These are phyloP conservation scores for Berkeleyomyces rouxiae DNA, from an alignment of 2,329 filamentous ascomycete genomes.

Conservation along the genomic window DNA sequence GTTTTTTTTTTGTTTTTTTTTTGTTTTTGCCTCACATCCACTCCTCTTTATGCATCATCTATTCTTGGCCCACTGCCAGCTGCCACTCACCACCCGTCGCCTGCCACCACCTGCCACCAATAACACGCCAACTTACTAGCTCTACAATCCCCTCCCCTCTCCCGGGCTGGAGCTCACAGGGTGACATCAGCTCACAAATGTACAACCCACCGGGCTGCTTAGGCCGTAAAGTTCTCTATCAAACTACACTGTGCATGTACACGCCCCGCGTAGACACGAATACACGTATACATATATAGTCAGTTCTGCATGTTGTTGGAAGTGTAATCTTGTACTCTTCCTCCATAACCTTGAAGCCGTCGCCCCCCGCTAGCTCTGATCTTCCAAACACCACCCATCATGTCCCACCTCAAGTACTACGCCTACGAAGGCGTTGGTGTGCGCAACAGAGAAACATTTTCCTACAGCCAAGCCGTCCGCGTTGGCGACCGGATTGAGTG, in stretches of 20 bases:
- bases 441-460: constrained; percentile 18
- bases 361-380: too few relatives aligned
- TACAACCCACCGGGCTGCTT: background rate
- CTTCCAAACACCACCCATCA: constrained; percentile 4
- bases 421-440: constrained; percentile 22
- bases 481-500: constrained; percentile 31
- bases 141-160: too few relatives aligned
- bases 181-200: too few relatives aligned
- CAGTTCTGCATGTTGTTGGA: too few relatives aligned
- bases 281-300: too few relatives aligned
- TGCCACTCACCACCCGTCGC: background rate
- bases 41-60: too few relatives aligned
- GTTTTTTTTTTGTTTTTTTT: background rate
- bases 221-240: background rate
- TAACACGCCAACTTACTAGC: too few relatives aligned
- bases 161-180: too few relatives aligned
- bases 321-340: too few relatives aligned
- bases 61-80: background rate
- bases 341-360: too few relatives aligned
- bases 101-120: background rate
- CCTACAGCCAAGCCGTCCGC: constrained; percentile 32
- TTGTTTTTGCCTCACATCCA: background rate
- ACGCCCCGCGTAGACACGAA: too few relatives aligned
- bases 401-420: constrained; percentile 21
- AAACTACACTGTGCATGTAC: background rate